Evolutionary conservation across 140 eudicot species (phyloP), one percentile per base, ranked within the genome.

Genomic region (Anethum foeniculum): DNA sequence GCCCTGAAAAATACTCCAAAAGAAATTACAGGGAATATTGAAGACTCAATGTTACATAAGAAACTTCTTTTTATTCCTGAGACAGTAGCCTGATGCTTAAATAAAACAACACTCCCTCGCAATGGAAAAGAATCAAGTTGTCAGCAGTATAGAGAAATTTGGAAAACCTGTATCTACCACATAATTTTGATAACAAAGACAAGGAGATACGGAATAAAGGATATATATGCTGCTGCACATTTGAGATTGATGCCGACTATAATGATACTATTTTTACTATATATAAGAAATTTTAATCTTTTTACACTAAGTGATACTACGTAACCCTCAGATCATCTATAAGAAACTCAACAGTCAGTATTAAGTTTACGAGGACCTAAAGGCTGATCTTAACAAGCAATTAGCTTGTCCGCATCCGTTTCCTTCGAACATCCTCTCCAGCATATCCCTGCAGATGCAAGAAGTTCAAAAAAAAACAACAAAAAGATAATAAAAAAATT

Each of bases 341-440:
- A 80, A 75, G 58, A 80, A 83, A 85, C 88, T 86, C 88, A 82
- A 79, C 65, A 1, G 28, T 21, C 65, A 56, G 6, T 76, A 76
- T 88, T 80, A 85, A 79, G 87, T 85, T 84, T 88, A 87, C 87
- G 71, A 78, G 80, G 79, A 75, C 87, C 88, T 81, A 83, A 67
- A 34, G 38, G 85, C 80, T 81, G 36, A 56, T 80, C 68, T 36
- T 41, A 41, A 62, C 48, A 62, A 49, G 88, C 86, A 56, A 1
- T 21, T 56, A 56, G 27, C 81, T 89, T 75, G 81, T 87, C 72
- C 85, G 88, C 93, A 86, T 77, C 80, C 89, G 75, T 85, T 87
- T 87, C 79, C 88, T 85, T 82, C 82, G 77, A 60, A 79, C 67
- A 81, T 86, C 88, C 56, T 93, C 92, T 83, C 85, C 93, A 7